Evolutionary conservation across 768 basidiomycete genomes (phyloP).

Genomic region (Lyophyllum semitale): DNA sequence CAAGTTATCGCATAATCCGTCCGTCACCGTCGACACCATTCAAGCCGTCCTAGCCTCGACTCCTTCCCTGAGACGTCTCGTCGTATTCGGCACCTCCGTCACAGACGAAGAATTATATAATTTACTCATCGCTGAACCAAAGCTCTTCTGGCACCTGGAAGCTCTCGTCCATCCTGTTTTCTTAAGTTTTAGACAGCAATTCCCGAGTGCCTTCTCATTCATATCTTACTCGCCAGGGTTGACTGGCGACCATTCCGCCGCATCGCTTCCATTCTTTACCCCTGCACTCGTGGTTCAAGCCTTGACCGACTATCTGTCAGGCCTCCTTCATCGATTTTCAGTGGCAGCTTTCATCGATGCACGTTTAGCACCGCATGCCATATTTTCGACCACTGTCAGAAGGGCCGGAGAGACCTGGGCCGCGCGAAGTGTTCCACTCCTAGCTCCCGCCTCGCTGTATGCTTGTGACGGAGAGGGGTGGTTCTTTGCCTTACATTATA

Average conservation of each 20-base stretch:
- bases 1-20: constrained; percentile 28
- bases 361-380: constrained; percentile 13
- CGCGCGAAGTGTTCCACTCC: constrained; percentile 15
- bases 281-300: constrained; percentile 26
- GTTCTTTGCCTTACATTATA: constrained; percentile 16
- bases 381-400: constrained; percentile 17
- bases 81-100: constrained; percentile 26
- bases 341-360: neutral
- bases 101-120: constrained; percentile 16
- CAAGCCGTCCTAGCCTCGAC: constrained; percentile 18
- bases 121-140: constrained; percentile 23
- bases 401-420: constrained; percentile 16
- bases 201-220: constrained; percentile 22
- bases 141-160: constrained; percentile 28
- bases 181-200: constrained; percentile 12
- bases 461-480: constrained; percentile 16
- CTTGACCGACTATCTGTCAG: constrained; percentile 15
- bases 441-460: constrained; percentile 6
- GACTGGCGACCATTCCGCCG: neutral
- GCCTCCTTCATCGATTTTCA: neutral
- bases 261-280: constrained; percentile 26
- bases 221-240: neutral
- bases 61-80: constrained; percentile 24
- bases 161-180: constrained; percentile 30
- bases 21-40: constrained; percentile 24